Evolutionary conservation across 2,329 filamentous ascomycete genomes (phyloP).

Genomic region (Pseudocercospora ulei): DNA sequence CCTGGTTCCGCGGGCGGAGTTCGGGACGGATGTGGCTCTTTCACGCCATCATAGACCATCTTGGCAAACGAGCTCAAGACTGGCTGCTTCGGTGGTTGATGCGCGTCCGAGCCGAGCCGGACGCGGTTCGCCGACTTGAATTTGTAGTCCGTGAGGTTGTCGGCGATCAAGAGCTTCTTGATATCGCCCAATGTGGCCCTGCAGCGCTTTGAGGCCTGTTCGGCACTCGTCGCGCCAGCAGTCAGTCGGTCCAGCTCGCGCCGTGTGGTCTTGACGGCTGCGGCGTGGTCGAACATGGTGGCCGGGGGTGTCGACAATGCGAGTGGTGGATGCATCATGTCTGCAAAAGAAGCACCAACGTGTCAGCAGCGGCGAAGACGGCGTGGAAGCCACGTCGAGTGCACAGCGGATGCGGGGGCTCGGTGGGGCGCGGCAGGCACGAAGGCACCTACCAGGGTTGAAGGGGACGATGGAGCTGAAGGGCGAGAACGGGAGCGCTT

Average conservation of each 20-base stretch:
- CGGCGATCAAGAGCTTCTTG: slow-evolving; percentile 60
- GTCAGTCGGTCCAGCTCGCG: slow-evolving; percentile 59
- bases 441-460: slow-evolving; percentile 56
- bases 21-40: slow-evolving; percentile 34
- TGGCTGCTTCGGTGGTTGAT: slow-evolving; percentile 16
- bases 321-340: slow-evolving; percentile 41
- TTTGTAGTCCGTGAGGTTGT: slow-evolving; percentile 56
- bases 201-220: slow-evolving; percentile 54
- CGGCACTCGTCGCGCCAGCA: slow-evolving; percentile 52
- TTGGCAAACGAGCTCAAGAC: slow-evolving; percentile 46
- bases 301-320: slow-evolving; percentile 37
- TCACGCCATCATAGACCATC: slow-evolving; percentile 43
- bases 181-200: slow-evolving; percentile 66
- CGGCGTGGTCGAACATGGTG: slow-evolving; percentile 29
- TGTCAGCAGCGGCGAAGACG: slow-evolving; percentile 7
- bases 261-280: slow-evolving; percentile 21
- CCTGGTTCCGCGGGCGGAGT: slow-evolving; percentile 24
- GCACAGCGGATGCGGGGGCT: slow-evolving; percentile 7
- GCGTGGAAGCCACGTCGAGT: neutral
- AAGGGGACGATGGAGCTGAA: slow-evolving; percentile 73
- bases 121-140: slow-evolving; percentile 37
- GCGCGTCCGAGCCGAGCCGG: slow-evolving; percentile 8
- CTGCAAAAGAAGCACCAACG: slow-evolving; percentile 25
- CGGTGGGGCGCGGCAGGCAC: slow-evolving; percentile 40
- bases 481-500: slow-evolving; percentile 72